Base-by-base conservation (phyloP, 164 flowering plant species). In the Hamamelis virginiana region DNA sequence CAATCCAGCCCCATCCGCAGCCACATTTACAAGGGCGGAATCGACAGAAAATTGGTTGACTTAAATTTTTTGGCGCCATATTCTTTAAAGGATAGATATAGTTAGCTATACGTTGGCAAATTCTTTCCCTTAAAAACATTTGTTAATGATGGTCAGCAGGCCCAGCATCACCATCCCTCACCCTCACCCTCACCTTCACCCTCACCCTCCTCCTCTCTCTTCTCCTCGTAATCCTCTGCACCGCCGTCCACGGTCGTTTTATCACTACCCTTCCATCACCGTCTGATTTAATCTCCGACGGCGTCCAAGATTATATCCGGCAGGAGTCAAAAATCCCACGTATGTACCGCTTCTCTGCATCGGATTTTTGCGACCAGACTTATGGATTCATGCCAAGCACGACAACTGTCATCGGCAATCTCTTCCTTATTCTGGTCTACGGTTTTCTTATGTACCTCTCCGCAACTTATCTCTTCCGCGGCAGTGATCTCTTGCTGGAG, bases 401-500 rank as follows among this genome's bases (percentile, higher is more conserved):
- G n/a, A n/a, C n/a, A n/a, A n/a, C n/a, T n/a, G n/a, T n/a, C n/a
- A n/a, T n/a, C n/a, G n/a, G n/a, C n/a, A n/a, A n/a, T n/a, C n/a
- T n/a, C 1, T 91, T 86, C 72, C 78, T 89, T 23, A 84, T 89
- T 18, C 11, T 88, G 0, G 89, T 85, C 0, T 88, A 91, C 66
- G 91, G 94, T 0, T 91, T 76, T 68, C 67, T 94, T 21, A 89
- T 94, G 98, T 92, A 68, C 75, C 47, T 72, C 22, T 91, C 89
- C 0, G 98, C 98, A 0, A 88, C 80, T 9, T 86, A 74, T 58
- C 77, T 95, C 25, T 91, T 97, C 16, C 33, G 45, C 28, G 97
- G 97, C 0, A 92, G 98, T 63, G 97, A 92, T 83, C 82, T 92
- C 3, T 64, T 95, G 80, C 77, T 95, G 10, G 87, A 85, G 83